phyloP scores from a whole-genome alignment of 306 rosid genomes.

The Parietaria judaica region DNA sequence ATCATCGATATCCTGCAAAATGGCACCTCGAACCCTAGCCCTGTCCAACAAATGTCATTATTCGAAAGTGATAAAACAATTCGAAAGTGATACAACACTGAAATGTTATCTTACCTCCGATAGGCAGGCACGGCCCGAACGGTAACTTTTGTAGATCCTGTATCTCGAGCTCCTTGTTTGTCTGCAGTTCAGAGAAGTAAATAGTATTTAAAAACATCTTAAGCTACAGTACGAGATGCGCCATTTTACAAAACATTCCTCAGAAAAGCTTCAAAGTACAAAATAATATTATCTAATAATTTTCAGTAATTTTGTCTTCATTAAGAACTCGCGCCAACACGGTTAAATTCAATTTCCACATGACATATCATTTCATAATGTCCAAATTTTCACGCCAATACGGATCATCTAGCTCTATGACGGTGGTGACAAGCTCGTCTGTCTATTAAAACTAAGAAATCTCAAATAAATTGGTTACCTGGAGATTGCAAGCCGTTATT shows the following conservation, averaged over 20 bases:
- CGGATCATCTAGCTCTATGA: not conserved
- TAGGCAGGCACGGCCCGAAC: slow-evolving; percentile 54
- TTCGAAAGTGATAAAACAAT: not conserved
- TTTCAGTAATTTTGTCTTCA: not conserved
- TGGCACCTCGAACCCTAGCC: slow-evolving; percentile 68
- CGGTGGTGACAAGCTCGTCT: slow-evolving; percentile 2
- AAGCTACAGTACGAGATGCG: not conserved
- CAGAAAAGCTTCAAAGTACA: not conserved
- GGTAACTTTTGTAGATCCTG: slow-evolving; percentile 31
- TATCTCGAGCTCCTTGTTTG: slow-evolving; percentile 34
- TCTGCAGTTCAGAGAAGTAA: slow-evolving; percentile 23
- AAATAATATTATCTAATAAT: no score
- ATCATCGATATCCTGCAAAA: slow-evolving; percentile 51
- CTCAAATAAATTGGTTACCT: slow-evolving; percentile 30
- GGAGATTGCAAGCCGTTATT: slow-evolving; percentile 43
- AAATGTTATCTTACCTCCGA: slow-evolving; percentile 43
- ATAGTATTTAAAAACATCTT: not conserved
- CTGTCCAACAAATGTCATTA: slow-evolving; percentile 31
- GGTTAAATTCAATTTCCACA: no score
- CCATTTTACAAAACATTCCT: not conserved
- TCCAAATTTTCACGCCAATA: no score
- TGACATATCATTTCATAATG: no score
- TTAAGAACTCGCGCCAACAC: no score
- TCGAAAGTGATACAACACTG: not conserved
- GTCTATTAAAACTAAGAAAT: not conserved